These are phyloP conservation scores for Rhizophora apiculata DNA, from an alignment of 345 rosid genomes.

Conservation along the genomic window DNA sequence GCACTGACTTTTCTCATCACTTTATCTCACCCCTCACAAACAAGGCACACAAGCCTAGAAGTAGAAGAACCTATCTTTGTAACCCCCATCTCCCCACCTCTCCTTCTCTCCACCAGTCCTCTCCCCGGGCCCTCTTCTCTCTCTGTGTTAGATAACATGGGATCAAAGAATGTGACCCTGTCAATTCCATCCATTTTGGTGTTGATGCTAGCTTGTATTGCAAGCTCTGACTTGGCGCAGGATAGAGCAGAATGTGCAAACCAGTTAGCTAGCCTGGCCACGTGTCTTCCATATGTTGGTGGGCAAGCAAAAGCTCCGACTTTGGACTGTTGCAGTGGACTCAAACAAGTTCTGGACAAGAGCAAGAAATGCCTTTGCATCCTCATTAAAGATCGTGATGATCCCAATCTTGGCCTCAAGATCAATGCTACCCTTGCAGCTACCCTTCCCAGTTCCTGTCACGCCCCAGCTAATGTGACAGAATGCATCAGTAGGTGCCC, in stretches of 20 bases:
- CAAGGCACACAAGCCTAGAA: too few species aligned
- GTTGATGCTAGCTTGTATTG: constrained; percentile 30
- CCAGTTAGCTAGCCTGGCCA: constrained; percentile 48
- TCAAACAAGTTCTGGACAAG: constrained; percentile 50
- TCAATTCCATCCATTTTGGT: constrained; percentile 6
- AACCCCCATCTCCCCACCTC: background rate
- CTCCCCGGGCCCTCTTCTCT: background rate
- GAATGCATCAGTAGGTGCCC: constrained; percentile 50
- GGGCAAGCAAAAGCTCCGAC: constrained; percentile 60
- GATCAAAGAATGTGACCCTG: background rate
- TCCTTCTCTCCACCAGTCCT: background rate
- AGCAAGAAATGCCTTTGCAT: constrained; percentile 74
- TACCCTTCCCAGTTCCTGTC: constrained; percentile 56
- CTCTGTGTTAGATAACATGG: constrained; percentile 10
- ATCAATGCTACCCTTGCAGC: constrained; percentile 61
- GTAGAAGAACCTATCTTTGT: too few species aligned
- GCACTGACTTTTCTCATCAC: background rate
- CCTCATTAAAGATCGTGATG: constrained; percentile 59
- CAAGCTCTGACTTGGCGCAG: constrained; percentile 43
- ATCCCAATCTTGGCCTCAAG: constrained; percentile 69
- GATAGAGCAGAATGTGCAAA: constrained; percentile 62
- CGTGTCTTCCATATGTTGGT: constrained; percentile 72
- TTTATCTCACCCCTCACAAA: background rate
- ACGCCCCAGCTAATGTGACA: constrained; percentile 45
- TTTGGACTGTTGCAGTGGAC: constrained; percentile 67